Base-by-base conservation (phyloP, 805 yeast genomes). In the Debaryomyces prosopidis region DNA sequence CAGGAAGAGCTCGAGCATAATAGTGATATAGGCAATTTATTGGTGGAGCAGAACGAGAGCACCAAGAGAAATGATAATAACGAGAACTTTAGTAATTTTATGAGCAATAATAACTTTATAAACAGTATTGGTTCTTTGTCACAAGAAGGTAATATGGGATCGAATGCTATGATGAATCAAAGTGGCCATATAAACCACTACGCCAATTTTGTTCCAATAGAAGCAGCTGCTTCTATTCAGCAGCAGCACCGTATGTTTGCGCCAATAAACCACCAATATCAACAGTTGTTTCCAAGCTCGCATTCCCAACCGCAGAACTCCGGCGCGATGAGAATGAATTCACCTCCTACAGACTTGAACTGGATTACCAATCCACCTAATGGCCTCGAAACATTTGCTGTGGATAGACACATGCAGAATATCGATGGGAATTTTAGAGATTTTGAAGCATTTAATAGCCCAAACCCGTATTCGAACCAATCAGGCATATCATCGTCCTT, bases 151-250 rank as follows among this genome's bases (percentile, higher is more conserved):
- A 37, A 28, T 34, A 14, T 40, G 31, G 17, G 34, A 43, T 31
- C 44, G 34, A 30, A 18, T 18, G 42, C 12, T 26, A n/a, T 27
- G 27, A 36, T 17, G 33, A 19, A 17, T n/a, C 36, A n/a, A 19
- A 18, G 46, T 31, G 43, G 39, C 14, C 65, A 59, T 46, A 46
- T 54, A 18, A 62, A 51, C 50, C 70, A 65, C 47, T 65, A 62
- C 43, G 60, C 63, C 8, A 58, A 56, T 37, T 59, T 56, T 42
- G 40, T 63, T 10, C 59, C 67, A 4, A 49, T 55, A 12, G 68
- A 58, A 18, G 60, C 63, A 3, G 44, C 40, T 11, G 12, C 36
- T 8, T 33, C 43, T 14, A 33, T 40, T 4, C 32, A 36, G 41
- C 45, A 33, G 33, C 26, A 7, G 26, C 45, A 40, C n/a, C 46